phyloP scores from a whole-genome alignment of 495 filamentous ascomycete species.

The Aspergillus coremiiformis region DNA sequence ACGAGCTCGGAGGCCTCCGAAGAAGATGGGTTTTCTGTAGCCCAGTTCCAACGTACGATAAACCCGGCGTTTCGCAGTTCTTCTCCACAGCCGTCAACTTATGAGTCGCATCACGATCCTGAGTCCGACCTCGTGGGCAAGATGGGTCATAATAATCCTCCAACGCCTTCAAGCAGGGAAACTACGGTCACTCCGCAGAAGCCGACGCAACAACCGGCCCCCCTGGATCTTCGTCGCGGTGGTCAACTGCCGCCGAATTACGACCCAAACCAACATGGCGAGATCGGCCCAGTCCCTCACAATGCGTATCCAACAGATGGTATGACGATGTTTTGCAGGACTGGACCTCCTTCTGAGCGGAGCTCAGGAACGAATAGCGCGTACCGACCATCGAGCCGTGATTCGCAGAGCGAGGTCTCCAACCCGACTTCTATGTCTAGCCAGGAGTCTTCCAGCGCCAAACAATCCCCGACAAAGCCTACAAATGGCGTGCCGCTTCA shows the following conservation, averaged over 20 bases:
- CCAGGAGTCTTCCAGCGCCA: slow-evolving; percentile 58
- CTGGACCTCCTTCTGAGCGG: slow-evolving; percentile 75
- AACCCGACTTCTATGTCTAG: slow-evolving; percentile 89
- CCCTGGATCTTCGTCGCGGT: slow-evolving; percentile 44
- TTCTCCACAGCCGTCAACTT: slow-evolving; percentile 79
- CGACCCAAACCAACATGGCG: slow-evolving; percentile 51
- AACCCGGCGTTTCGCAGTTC: slow-evolving; percentile 92
- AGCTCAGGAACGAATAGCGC: slow-evolving; percentile 63
- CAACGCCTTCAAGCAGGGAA: slow-evolving; percentile 45
- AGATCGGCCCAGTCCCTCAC: slow-evolving; percentile 68
- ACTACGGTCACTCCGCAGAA: slow-evolving; percentile 49
- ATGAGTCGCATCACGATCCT: slow-evolving; percentile 83
- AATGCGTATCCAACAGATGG: slow-evolving; percentile 94
- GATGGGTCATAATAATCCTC: slow-evolving; percentile 48
- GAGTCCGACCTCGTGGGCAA: slow-evolving; percentile 59
- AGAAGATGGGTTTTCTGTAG: slow-evolving; percentile 81
- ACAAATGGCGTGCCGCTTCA: slow-evolving; percentile 41
- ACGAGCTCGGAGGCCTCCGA: slow-evolving; percentile 75
- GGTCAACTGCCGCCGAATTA: slow-evolving; percentile 44
- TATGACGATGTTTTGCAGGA: slow-evolving; percentile 97
- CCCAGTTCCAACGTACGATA: slow-evolving; percentile 89
- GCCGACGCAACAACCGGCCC: slow-evolving; percentile 35
- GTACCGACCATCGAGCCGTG: slow-evolving; percentile 77
- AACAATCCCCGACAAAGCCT: slow-evolving; percentile 63
- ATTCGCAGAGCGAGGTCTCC: slow-evolving; percentile 85